Evolutionary conservation across 2,329 filamentous ascomycete species (phyloP).

Genomic region (Exophiala mesophila): DNA sequence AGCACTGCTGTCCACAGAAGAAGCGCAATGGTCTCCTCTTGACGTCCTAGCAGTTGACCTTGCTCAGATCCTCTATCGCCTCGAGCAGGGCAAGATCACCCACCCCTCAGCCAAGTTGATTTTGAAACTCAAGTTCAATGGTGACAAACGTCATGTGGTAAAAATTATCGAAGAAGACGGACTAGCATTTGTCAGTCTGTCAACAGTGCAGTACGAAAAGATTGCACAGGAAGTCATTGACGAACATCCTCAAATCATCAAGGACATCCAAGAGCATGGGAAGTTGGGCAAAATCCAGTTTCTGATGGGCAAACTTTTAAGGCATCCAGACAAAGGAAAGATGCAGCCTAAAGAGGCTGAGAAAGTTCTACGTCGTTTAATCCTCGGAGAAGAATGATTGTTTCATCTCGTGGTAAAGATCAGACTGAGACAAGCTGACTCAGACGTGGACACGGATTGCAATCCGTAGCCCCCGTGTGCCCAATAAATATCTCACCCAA

Average conservation of each 20-base stretch:
- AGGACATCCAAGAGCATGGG: constrained; percentile 54
- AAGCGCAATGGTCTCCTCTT: constrained; percentile 38
- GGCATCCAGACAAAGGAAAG: constrained; percentile 54
- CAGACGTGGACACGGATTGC: no score
- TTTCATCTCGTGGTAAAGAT: no score
- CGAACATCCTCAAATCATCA: constrained; percentile 54
- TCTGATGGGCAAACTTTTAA: constrained; percentile 66
- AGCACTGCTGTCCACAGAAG: constrained; percentile 54
- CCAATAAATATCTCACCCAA: no score
- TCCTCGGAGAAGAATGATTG: constrained; percentile 6
- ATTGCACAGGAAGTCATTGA: constrained; percentile 52
- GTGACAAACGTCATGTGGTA: constrained; percentile 44
- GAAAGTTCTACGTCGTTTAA: constrained; percentile 39
- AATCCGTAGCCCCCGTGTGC: no score
- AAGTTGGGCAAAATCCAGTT: constrained; percentile 63
- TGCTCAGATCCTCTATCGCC: constrained; percentile 42
- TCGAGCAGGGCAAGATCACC: constrained; percentile 44
- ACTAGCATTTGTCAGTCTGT: constrained; percentile 52
- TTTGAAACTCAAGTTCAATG: constrained; percentile 51
- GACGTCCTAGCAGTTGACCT: constrained; percentile 39
- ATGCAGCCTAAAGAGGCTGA: constrained; percentile 59
- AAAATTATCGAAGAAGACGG: constrained; percentile 55
- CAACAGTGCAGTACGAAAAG: constrained; percentile 50
- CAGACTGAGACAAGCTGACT: no score
- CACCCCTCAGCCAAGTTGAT: constrained; percentile 57